Percentiles rank a stretch among this genome's conserved stretches.
These are phyloP conservation scores for Aspergillus transmontanensis DNA, from an alignment of 2,329 filamentous ascomycete species.

Conservation along the genomic window DNA sequence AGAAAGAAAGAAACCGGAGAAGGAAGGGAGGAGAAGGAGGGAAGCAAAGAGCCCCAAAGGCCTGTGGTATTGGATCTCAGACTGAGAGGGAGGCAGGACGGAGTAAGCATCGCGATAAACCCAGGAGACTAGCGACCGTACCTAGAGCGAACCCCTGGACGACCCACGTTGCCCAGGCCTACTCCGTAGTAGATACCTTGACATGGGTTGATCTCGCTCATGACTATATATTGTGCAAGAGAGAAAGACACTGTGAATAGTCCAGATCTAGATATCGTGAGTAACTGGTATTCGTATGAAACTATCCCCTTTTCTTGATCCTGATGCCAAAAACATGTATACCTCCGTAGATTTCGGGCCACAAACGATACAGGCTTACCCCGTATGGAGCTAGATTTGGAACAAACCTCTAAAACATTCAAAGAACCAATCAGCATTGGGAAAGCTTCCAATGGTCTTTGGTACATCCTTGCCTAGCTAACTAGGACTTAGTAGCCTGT, in stretches of 20 bases:
- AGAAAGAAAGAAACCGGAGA: not conserved
- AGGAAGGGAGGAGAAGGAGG: not conserved
- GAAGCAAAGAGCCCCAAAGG: not conserved
- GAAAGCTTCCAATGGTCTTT: not conserved
- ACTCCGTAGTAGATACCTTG: not conserved
- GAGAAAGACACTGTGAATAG: not conserved
- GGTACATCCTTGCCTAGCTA: not conserved
- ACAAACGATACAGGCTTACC: not conserved
- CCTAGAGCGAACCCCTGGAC: conserved; percentile 15
- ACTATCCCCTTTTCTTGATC: too few relatives aligned
- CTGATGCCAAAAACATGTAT: not conserved
- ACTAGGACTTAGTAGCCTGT: not conserved
- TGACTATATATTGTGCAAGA: not conserved
- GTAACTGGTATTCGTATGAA: not conserved
- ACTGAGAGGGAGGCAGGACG: not conserved
- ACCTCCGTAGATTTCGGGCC: not conserved
- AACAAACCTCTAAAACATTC: not conserved
- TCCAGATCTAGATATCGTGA: not conserved
- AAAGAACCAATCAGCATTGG: not conserved
- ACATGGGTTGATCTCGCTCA: not conserved
- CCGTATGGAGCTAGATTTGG: not conserved
- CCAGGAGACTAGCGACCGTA: not conserved
- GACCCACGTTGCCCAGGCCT: conserved; percentile 12
- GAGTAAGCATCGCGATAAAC: not conserved
- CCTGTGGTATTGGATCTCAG: conserved; percentile 1